Conservation (phyloP, 352 stramenopile species). For the Detonula confervacea region DNA sequence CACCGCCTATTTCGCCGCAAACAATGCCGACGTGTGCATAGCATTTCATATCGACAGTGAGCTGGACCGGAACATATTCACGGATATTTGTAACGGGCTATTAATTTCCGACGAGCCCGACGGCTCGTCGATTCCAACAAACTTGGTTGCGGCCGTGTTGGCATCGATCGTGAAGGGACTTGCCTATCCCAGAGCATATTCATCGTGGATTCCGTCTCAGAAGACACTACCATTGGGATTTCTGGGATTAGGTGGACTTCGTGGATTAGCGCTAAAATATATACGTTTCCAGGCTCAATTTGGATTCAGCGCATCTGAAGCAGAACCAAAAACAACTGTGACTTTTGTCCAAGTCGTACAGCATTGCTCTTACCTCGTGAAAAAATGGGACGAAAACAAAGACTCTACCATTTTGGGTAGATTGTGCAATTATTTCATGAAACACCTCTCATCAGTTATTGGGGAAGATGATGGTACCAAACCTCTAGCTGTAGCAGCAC, state of each 20-base stretch:
- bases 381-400: slow-evolving; percentile 11
- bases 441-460: background rate
- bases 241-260: background rate
- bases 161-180: slow-evolving; percentile 9
- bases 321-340: background rate
- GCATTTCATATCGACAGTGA: slow-evolving; percentile 6
- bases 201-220: too few relatives aligned
- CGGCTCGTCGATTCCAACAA: background rate
- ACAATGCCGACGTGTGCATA: slow-evolving; percentile 14
- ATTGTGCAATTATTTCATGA: slow-evolving; percentile 12
- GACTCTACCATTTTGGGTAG: background rate
- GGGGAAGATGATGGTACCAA: background rate
- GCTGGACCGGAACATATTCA: slow-evolving; percentile 4
- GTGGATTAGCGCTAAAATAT: background rate
- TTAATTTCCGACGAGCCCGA: background rate
- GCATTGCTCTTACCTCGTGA: slow-evolving; percentile 13
- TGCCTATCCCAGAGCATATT: background rate
- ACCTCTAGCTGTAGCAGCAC: background rate
- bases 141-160: slow-evolving; percentile 9
- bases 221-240: background rate
- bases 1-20: background rate
- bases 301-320: background rate
- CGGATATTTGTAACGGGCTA: background rate
- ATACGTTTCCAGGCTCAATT: background rate
- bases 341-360: slow-evolving; percentile 21